Conservation (phyloP, 352 stramenopile species). For the Aphanomyces euteiches region DNA sequence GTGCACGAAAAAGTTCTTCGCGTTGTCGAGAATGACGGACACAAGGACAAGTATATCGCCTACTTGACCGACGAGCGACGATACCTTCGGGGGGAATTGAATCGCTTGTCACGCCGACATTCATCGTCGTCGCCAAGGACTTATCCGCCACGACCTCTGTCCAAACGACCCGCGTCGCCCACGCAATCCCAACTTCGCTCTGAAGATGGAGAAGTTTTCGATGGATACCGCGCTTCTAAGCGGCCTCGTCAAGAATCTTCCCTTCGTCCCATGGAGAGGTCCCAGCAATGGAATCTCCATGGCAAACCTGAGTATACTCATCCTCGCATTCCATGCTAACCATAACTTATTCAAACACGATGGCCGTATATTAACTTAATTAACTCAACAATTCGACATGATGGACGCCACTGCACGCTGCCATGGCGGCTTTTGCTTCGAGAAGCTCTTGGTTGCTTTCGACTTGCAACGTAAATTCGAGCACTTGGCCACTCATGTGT, state of each 20-base stretch:
- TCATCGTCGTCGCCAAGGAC: neutral
- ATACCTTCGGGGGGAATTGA: neutral
- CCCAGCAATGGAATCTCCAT: too few relatives aligned
- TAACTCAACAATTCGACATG: conserved; percentile 22
- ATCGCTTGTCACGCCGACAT: neutral
- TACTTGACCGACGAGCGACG: neutral
- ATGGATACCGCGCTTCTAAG: too few relatives aligned
- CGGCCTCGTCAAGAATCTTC: too few relatives aligned
- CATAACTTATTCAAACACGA: too few relatives aligned
- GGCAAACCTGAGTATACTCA: too few relatives aligned
- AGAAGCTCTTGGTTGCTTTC: conserved; percentile 11
- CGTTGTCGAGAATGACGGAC: neutral
- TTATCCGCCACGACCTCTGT: neutral
- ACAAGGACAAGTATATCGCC: neutral
- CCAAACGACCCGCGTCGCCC: neutral
- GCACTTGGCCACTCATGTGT: conserved; percentile 64
- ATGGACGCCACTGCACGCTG: conserved; percentile 2
- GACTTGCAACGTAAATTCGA: conserved; percentile 68
- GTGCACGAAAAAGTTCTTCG: neutral
- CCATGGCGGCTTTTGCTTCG: conserved; percentile 10
- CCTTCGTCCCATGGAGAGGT: too few relatives aligned
- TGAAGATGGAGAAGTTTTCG: too few relatives aligned
- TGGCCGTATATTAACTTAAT: conserved; percentile 7
- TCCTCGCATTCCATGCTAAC: too few relatives aligned
- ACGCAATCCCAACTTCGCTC: too few relatives aligned